Conservation (phyloP, 2,329 filamentous ascomycete genomes). For the Hymenotorrendiella dingleyae region DNA sequence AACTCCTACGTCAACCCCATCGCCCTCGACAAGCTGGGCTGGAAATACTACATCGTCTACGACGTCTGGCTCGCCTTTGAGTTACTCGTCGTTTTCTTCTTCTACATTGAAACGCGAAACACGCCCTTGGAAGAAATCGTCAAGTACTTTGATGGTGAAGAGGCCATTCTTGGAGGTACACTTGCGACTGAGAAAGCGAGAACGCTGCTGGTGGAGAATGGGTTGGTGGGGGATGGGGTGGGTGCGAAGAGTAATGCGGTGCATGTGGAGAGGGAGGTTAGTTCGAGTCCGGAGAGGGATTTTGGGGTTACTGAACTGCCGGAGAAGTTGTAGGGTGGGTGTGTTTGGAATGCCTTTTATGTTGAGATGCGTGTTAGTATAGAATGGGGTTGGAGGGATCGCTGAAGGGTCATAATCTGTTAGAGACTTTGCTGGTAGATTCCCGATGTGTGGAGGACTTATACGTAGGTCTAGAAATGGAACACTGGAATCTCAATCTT, state of each 20-base stretch:
- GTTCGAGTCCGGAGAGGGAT: not conserved
- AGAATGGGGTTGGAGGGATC: too few species aligned
- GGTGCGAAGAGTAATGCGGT: not conserved
- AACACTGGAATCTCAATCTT: too few species aligned
- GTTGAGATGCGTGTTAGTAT: too few species aligned
- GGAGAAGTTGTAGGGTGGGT: too few species aligned
- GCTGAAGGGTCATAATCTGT: too few species aligned
- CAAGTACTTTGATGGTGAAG: constrained; percentile 39
- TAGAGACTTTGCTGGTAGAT: too few species aligned
- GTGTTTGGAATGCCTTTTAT: too few species aligned
- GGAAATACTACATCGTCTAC: constrained; percentile 41
- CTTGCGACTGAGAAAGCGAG: constrained; percentile 21
- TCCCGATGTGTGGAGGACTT: too few species aligned
- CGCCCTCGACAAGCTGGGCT: constrained; percentile 33
- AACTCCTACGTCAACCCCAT: constrained; percentile 39
- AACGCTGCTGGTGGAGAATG: constrained; percentile 14
- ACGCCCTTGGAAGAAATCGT: constrained; percentile 40
- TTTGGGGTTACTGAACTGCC: too few species aligned
- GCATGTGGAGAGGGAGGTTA: not conserved
- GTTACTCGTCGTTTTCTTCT: constrained; percentile 25
- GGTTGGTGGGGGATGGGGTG: too few species aligned
- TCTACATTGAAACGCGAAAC: constrained; percentile 38
- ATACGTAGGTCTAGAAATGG: too few species aligned
- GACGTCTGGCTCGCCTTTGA: constrained; percentile 30
- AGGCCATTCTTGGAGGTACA: constrained; percentile 29